Evolutionary conservation across 768 basidiomycete species (phyloP), one percentile per base, ranked within the genome.

Genomic region (Leccinum incarnatum): DNA sequence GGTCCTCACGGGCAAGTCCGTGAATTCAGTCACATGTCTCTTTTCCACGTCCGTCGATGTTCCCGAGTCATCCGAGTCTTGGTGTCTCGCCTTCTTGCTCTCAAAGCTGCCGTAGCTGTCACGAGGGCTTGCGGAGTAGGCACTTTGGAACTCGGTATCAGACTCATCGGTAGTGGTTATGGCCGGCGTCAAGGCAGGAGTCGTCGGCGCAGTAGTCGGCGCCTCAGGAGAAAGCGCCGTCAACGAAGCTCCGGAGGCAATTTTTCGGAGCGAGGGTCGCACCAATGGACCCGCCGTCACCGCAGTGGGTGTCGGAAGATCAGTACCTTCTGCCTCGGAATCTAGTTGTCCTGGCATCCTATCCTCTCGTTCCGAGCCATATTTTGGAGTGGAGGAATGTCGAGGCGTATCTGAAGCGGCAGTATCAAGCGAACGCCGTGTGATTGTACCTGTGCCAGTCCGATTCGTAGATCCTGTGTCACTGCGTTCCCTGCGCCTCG

Each of bases 121-220:
- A 1, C 88, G 82, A 12, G 89, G 88, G 66, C 88, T 90, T 3
- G 83, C 75, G 5, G 89, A 91, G 72, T 89, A 91, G 34, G 91
- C 91, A 62, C 91, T 93, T 74, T 92, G 90, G 71, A 93, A 93
- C 66, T 93, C 91, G 27, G 87, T 88, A 65, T 91, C 89, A 21
- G 89, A 90, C 64, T 90, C 89, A 58, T 91, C 89, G 8, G 87
- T 83, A 32, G 73, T 75, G 27, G 72, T 69, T 37, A 74, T 67
- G 23, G 69, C 62, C 2, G 70, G 67, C 0, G 76, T 70, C 58
- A 76, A 63, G 27, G 73, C 69, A 42, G 75, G 77, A 10, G 75
- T 78, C 57, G 70, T 71, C 6, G 77, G 73, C 14, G 62, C 62
- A 6, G 74, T 69, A 21, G 64, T 61, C 23, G 56, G 54, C 36